These are phyloP conservation scores for Verticillium nubilum DNA, from an alignment of 2,329 filamentous ascomycete species.

Conservation along the genomic window DNA sequence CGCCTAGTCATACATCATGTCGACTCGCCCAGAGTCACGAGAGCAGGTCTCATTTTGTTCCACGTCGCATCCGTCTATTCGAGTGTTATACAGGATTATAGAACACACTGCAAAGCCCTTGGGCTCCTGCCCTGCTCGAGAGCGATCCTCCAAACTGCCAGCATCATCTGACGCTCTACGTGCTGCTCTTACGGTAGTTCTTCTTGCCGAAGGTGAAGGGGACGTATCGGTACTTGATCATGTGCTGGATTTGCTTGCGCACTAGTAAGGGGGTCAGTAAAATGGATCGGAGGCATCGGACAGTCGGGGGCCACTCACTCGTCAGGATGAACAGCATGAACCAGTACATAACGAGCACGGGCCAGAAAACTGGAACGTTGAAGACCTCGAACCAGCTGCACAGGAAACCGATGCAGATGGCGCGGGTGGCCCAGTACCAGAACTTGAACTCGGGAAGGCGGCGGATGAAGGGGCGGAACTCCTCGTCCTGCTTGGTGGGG, in stretches of 20 bases:
- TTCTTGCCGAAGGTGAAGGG: constrained; percentile 90
- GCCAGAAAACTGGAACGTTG: constrained; percentile 98
- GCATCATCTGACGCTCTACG: constrained; percentile 16
- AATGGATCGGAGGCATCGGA: background rate
- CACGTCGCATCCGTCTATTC: background rate
- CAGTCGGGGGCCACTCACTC: constrained; percentile 58
- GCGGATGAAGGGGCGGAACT: constrained; percentile 96
- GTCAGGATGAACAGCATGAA: constrained; percentile 93
- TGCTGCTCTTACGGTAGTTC: constrained; percentile 64
- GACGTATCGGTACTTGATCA: constrained; percentile 99
- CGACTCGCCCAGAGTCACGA: background rate
- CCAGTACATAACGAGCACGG: constrained; percentile 97
- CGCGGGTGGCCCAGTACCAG: constrained; percentile 93
- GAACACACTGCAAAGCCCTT: background rate
- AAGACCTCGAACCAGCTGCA: constrained; percentile 95
- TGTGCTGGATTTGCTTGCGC: constrained; percentile 99
- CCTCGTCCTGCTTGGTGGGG: constrained; percentile 92
- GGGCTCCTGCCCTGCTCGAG: background rate
- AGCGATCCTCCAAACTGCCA: background rate
- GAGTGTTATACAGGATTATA: background rate
- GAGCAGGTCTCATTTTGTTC: background rate
- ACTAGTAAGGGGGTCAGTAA: constrained; percentile 45
- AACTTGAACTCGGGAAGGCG: constrained; percentile 99
- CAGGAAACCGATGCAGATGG: constrained; percentile 73
- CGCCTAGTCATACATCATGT: background rate